Evolutionary conservation across 2,329 filamentous ascomycete genomes (phyloP).

Genomic region (Capronia americana): DNA sequence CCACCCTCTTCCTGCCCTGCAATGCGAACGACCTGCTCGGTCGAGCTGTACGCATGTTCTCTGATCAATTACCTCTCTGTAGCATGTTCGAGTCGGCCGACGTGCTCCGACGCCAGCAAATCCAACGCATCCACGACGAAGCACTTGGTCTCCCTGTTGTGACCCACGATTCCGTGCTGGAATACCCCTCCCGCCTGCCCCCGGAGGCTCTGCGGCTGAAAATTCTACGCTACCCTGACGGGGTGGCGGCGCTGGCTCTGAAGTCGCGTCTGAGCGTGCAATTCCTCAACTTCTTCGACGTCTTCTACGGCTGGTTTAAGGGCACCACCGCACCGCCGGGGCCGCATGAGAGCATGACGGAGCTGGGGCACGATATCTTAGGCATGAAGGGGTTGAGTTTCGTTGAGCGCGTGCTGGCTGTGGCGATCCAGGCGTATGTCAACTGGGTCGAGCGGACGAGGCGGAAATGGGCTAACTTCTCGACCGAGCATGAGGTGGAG

Average conservation of each 20-base stretch:
- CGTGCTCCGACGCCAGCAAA: constrained; percentile 15
- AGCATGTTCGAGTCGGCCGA: constrained; percentile 18
- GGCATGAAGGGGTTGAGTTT: constrained; percentile 3
- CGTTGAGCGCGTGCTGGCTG: constrained; percentile 7
- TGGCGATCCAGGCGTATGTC: constrained; percentile 18
- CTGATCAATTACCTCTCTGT: not conserved
- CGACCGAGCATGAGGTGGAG: constrained; percentile 10
- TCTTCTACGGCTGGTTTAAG: constrained; percentile 15
- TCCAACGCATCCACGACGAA: constrained; percentile 13
- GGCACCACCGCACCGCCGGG: not conserved
- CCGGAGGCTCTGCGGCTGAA: not conserved
- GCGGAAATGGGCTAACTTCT: constrained; percentile 15
- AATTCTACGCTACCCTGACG: not conserved
- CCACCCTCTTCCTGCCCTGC: not conserved
- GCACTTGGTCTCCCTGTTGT: not conserved
- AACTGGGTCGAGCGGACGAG: constrained; percentile 13
- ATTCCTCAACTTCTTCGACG: constrained; percentile 16
- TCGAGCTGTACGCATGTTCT: not conserved
- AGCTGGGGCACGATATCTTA: constrained; percentile 13
- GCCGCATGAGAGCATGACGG: constrained; percentile 11
- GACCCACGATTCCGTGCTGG: not conserved
- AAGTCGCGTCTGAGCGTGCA: constrained; percentile 11
- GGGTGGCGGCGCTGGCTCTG: constrained; percentile 3
- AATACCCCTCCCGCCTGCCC: not conserved
- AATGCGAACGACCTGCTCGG: not conserved